These are phyloP conservation scores for Thraustochytrium sp. DNA, from an alignment of 352 stramenopile species.

Conservation along the genomic window DNA sequence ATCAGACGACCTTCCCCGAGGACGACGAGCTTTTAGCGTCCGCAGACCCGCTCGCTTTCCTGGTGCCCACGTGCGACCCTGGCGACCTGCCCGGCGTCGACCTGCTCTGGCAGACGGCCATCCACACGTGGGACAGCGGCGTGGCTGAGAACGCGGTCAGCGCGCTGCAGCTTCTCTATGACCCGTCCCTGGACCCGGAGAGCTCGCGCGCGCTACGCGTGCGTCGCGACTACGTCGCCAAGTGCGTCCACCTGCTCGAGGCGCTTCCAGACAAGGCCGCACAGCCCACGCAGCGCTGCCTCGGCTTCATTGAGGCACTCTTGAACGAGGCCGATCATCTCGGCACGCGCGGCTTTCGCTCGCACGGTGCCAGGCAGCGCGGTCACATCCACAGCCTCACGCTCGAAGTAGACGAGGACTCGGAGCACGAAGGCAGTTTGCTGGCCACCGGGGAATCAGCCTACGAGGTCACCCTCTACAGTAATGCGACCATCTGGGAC, in stretches of 20 bases:
- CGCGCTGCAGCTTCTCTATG: constrained; percentile 9
- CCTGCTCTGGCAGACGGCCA: background rate
- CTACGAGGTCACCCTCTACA: background rate
- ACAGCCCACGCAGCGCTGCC: background rate
- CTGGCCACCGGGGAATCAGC: background rate
- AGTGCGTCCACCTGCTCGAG: background rate
- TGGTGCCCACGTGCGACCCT: background rate
- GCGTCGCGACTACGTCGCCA: constrained; percentile 1
- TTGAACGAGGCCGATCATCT: constrained; percentile 4
- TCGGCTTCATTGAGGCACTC: constrained; percentile 16
- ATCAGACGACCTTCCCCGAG: too few species aligned
- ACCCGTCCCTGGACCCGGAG: background rate
- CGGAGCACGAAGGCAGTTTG: background rate
- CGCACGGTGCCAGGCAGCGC: constrained; percentile 11
- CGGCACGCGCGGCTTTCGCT: constrained; percentile 20
- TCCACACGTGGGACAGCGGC: background rate
- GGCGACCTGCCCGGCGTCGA: constrained; percentile 1
- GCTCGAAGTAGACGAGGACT: background rate
- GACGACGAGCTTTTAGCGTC: too few species aligned
- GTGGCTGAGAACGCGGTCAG: background rate
- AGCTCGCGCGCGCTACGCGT: background rate
- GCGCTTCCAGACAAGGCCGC: background rate
- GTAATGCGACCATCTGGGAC: constrained; percentile 24
- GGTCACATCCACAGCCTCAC: constrained; percentile 16
- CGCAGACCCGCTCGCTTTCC: background rate